Evolutionary conservation across 495 filamentous ascomycete genomes (phyloP).

Genomic region (Lophiostoma macrostomum): DNA sequence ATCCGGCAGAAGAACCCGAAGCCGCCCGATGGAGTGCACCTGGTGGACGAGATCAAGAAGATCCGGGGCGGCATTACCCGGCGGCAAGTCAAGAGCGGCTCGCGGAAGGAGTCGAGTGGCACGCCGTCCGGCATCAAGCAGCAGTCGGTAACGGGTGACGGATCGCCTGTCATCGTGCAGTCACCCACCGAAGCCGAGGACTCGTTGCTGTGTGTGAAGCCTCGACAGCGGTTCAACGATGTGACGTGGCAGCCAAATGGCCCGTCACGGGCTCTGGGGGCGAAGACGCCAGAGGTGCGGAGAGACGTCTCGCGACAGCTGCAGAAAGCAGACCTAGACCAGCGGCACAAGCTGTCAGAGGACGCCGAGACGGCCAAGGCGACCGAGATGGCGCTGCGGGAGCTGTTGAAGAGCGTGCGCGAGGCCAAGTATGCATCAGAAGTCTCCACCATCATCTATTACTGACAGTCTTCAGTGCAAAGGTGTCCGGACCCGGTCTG

Average conservation of each 20-base stretch:
- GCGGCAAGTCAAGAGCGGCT: slow-evolving; percentile 61
- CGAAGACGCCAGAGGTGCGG: slow-evolving; percentile 43
- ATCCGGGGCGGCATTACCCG: slow-evolving; percentile 79
- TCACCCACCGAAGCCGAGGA: slow-evolving; percentile 35
- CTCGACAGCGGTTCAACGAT: slow-evolving; percentile 55
- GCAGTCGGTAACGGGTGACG: slow-evolving; percentile 23
- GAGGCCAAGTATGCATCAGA: slow-evolving; percentile 66
- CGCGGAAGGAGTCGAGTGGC: slow-evolving; percentile 49
- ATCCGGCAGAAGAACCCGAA: slow-evolving; percentile 85
- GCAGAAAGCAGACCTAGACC: slow-evolving; percentile 57
- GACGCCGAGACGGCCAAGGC: slow-evolving; percentile 71
- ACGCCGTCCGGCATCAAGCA: slow-evolving; percentile 11
- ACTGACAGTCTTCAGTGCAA: slow-evolving; percentile 1
- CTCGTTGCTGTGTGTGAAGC: slow-evolving; percentile 40
- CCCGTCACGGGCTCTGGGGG: slow-evolving; percentile 46
- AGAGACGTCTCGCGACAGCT: slow-evolving; percentile 42
- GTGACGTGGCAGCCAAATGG: slow-evolving; percentile 76
- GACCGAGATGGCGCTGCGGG: slow-evolving; percentile 77
- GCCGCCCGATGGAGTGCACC: slow-evolving; percentile 76
- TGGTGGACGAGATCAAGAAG: slow-evolving; percentile 81
- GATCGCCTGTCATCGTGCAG: slow-evolving; percentile 18
- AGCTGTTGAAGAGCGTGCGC: slow-evolving; percentile 72
- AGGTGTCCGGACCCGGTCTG: slow-evolving; percentile 24
- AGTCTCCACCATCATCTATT: not conserved
- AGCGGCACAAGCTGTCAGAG: slow-evolving; percentile 55